Percentiles rank a stretch among this genome's conserved stretches.
phyloP scores from a whole-genome alignment of 2,329 filamentous ascomycete genomes.

The Chaetomiaceae sp. region DNA sequence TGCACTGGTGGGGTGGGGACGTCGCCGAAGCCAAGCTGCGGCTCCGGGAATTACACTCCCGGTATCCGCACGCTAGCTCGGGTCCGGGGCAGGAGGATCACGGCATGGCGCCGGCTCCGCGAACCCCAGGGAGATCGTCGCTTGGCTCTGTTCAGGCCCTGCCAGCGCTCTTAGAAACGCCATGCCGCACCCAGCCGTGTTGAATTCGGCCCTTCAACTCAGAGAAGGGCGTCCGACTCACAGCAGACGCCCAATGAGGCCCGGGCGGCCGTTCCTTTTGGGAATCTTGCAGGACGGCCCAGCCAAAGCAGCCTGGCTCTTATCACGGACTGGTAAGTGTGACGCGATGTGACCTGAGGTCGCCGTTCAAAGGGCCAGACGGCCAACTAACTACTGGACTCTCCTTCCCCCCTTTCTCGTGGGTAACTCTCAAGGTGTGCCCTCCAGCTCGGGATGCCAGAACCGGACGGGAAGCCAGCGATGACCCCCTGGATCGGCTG shows the following conservation, averaged over 20 bases:
- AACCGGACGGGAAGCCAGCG: slow-evolving; percentile 8
- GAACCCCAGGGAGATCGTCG: slow-evolving; percentile 7
- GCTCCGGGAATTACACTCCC: slow-evolving; percentile 8
- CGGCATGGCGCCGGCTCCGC: slow-evolving; percentile 17
- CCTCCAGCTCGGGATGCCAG: slow-evolving; percentile 11
- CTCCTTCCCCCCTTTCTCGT: neutral
- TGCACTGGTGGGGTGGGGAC: neutral
- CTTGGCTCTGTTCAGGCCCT: slow-evolving; percentile 15
- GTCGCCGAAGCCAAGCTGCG: slow-evolving; percentile 7
- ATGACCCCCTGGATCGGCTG: slow-evolving; percentile 1
- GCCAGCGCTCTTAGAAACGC: slow-evolving; percentile 19
- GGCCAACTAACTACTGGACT: no score
- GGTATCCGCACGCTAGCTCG: slow-evolving; percentile 2
- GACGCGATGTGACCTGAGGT: neutral
- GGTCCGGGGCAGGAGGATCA: slow-evolving; percentile 8
- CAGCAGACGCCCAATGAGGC: slow-evolving; percentile 3
- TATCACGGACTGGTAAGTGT: neutral
- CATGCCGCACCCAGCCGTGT: slow-evolving; percentile 20
- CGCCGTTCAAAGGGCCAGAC: neutral
- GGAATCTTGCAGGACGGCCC: slow-evolving; percentile 9
- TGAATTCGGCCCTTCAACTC: slow-evolving; percentile 26
- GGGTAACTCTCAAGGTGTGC: slow-evolving; percentile 12
- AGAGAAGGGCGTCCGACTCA: slow-evolving; percentile 2
- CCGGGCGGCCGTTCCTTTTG: neutral
- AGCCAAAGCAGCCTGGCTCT: neutral